phyloP scores from a whole-genome alignment of 2,329 filamentous ascomycete genomes.

The Incumbomyces delicatus region DNA sequence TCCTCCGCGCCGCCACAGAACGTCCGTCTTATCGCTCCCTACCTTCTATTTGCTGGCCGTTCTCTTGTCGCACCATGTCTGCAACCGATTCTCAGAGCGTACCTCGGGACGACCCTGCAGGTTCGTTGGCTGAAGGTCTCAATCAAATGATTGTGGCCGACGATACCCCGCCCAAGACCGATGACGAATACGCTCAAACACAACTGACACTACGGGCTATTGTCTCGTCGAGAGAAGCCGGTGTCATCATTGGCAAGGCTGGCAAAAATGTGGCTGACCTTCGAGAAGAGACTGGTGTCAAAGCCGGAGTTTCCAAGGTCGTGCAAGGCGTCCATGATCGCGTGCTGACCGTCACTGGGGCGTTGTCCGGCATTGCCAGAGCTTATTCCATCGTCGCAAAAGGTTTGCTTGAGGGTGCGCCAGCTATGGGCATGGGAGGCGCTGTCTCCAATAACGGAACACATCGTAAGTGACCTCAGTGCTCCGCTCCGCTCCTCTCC shows the following conservation, averaged over 20 bases:
- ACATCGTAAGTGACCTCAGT: constrained; percentile 61
- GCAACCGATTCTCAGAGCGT: constrained; percentile 44
- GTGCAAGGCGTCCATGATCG: constrained; percentile 96
- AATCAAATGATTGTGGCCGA: constrained; percentile 56
- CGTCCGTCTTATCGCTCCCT: too few species aligned
- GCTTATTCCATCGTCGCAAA: constrained; percentile 91
- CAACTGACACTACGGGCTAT: constrained; percentile 93
- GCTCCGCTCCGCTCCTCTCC: background rate
- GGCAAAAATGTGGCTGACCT: constrained; percentile 97
- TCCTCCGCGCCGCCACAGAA: background rate
- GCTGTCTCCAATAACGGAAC: constrained; percentile 79
- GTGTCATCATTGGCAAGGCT: constrained; percentile 97
- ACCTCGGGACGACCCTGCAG: constrained; percentile 40
- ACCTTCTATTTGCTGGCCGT: too few species aligned
- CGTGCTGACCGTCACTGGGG: constrained; percentile 87
- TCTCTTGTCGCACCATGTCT: constrained; percentile 5
- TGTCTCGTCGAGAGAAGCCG: constrained; percentile 96
- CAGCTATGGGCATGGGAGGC: constrained; percentile 92
- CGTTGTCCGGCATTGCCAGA: constrained; percentile 76
- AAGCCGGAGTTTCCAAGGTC: constrained; percentile 96
- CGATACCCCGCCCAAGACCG: constrained; percentile 78
- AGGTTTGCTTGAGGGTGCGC: constrained; percentile 82
- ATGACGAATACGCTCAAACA: constrained; percentile 90
- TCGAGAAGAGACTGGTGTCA: constrained; percentile 93
- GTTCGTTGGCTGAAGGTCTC: constrained; percentile 51